A percentile compares a stretch with the other conserved stretches of the same genome.
Conservation (phyloP, 2,329 filamentous ascomycete species). For the Aspergillus niger region DNA sequence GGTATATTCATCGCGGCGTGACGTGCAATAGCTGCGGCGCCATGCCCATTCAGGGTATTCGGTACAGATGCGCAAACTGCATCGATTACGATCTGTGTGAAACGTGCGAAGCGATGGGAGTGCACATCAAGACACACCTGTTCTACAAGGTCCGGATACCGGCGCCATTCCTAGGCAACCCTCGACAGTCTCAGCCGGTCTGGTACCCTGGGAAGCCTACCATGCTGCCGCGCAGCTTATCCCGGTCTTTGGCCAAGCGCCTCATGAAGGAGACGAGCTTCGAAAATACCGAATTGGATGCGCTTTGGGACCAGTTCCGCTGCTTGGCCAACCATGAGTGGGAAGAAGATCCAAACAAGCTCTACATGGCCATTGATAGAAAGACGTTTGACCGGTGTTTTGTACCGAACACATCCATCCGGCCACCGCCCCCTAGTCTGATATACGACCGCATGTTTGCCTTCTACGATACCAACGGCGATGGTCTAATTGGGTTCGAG, state of each 20-base stretch:
- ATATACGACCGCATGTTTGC: constrained; percentile 96
- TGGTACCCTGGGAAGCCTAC: constrained; percentile 89
- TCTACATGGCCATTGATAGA: constrained; percentile 83
- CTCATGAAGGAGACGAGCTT: constrained; percentile 73
- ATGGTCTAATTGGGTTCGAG: constrained; percentile 86
- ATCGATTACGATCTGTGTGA: constrained; percentile 95
- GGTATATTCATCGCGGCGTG: constrained; percentile 89
- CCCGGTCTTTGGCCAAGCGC: constrained; percentile 66
- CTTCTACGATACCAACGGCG: constrained; percentile 89
- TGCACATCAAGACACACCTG: constrained; percentile 87
- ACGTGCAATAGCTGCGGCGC: constrained; percentile 87
- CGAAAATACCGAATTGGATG: constrained; percentile 85
- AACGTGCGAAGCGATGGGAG: constrained; percentile 71
- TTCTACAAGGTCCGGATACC: constrained; percentile 96
- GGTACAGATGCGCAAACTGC: constrained; percentile 95
- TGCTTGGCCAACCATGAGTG: constrained; percentile 88
- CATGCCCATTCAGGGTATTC: constrained; percentile 84
- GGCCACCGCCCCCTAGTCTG: constrained; percentile 77
- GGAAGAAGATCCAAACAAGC: constrained; percentile 74
- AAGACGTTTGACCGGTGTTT: constrained; percentile 91
- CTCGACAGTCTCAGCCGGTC: constrained; percentile 75
- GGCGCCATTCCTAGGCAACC: constrained; percentile 75
- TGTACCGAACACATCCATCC: constrained; percentile 77
- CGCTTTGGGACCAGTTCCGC: constrained; percentile 94
- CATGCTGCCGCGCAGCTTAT: constrained; percentile 67